A percentile compares a stretch with the other conserved stretches of the same genome.
Evolutionary conservation across 2,329 filamentous ascomycete genomes (phyloP).

Genomic region (Nannizziopsis arthrosporioides): DNA sequence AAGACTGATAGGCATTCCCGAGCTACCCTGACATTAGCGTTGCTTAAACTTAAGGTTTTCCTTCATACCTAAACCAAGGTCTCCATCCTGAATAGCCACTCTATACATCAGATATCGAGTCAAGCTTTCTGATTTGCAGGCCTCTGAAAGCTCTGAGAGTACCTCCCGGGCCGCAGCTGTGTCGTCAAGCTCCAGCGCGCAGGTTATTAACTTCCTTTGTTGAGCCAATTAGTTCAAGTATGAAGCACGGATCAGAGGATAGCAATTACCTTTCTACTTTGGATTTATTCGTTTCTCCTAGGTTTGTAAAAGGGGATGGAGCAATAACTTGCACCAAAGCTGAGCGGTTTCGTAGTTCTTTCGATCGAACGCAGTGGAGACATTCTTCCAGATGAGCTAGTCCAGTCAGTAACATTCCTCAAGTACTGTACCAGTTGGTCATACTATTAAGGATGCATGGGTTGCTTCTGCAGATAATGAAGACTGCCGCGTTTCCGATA

Average conservation of each 20-base stretch:
- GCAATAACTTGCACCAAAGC: constrained; percentile 59
- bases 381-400: constrained; percentile 69
- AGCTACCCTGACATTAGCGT: constrained; percentile 31
- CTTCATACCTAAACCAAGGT: constrained; percentile 41
- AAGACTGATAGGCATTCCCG: constrained; percentile 52
- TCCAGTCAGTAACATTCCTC: constrained; percentile 6
- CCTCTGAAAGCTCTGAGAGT: constrained; percentile 49
- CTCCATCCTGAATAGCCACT: constrained; percentile 48
- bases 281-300: constrained; percentile 53
- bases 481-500: constrained; percentile 37
- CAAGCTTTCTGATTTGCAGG: constrained; percentile 48
- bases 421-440: constrained; percentile 7
- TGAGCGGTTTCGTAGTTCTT: constrained; percentile 46
- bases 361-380: constrained; percentile 49
- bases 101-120: constrained; percentile 69
- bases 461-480: constrained; percentile 50
- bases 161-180: constrained; percentile 43
- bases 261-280: constrained; percentile 56
- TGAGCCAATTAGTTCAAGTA: constrained; percentile 11
- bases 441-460: constrained; percentile 36
- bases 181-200: constrained; percentile 50
- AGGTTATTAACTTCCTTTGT: constrained; percentile 59
- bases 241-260: neutral
- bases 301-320: constrained; percentile 56
- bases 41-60: constrained; percentile 10